These are phyloP conservation scores for Ustulina deusta DNA, from an alignment of 2,329 filamentous ascomycete species.

Conservation along the genomic window DNA sequence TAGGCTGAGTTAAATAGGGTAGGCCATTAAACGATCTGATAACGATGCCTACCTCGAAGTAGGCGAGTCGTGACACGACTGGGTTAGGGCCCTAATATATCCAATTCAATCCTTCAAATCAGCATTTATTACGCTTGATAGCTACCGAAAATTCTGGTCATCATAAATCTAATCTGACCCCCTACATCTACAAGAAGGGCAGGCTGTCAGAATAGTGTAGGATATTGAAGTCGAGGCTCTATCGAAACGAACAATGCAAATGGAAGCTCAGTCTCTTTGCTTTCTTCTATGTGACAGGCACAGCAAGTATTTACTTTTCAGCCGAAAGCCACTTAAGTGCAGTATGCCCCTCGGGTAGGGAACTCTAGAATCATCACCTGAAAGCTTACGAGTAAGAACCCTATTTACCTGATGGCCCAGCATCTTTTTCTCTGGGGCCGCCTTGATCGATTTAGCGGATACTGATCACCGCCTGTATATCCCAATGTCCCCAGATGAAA, in stretches of 20 bases:
- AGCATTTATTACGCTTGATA: too few species aligned
- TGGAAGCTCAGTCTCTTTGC: neutral
- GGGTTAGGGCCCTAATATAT: slow-evolving; percentile 11
- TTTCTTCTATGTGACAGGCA: neutral
- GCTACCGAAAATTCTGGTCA: neutral
- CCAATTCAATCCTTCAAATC: neutral
- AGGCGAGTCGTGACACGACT: neutral
- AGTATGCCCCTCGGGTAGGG: neutral
- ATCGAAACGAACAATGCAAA: neutral
- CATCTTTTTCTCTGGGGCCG: too few species aligned
- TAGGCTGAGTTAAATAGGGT: neutral
- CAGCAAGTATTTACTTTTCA: neutral
- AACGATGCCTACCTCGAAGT: neutral
- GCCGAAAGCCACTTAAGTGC: neutral
- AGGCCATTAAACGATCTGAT: slow-evolving; percentile 5
- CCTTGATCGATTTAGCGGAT: too few species aligned
- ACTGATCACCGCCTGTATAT: too few species aligned
- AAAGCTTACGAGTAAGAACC: neutral
- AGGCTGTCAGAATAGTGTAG: neutral
- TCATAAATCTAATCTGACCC: neutral
- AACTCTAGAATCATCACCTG: neutral
- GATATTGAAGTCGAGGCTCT: neutral
- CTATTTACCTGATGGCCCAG: too few species aligned
- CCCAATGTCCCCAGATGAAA: too few species aligned
- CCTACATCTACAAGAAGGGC: neutral